Percentiles rank a stretch among this genome's conserved stretches.
phyloP scores from a whole-genome alignment of 2,329 filamentous ascomycete species.

The Delphinella strobiligena region DNA sequence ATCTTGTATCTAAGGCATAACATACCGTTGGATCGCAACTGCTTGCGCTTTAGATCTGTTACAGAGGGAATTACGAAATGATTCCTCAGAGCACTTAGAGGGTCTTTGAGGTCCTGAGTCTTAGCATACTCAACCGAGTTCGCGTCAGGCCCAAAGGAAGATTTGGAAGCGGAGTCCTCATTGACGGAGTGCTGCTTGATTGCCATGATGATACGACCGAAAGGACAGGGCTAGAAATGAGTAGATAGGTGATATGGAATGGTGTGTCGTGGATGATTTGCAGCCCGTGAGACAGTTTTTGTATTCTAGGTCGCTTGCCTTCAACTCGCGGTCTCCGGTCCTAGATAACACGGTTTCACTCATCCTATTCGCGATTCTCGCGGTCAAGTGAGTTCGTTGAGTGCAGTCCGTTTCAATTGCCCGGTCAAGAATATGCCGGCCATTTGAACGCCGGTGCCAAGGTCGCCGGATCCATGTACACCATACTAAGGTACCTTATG shows the following conservation, averaged over 20 bases:
- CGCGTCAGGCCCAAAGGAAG: not conserved
- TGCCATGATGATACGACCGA: not conserved
- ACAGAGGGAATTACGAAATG: conserved; percentile 72
- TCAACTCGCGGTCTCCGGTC: not conserved
- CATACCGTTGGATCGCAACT: not conserved
- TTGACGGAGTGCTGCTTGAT: not conserved
- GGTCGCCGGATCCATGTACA: too few relatives aligned
- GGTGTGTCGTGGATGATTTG: not conserved
- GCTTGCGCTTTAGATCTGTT: conserved; percentile 51
- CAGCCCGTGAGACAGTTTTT: not conserved
- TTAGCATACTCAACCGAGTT: conserved; percentile 4
- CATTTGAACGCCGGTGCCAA: too few relatives aligned
- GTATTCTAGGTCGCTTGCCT: not conserved
- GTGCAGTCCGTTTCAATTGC: too few relatives aligned
- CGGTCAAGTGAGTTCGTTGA: too few relatives aligned
- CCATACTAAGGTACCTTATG: too few relatives aligned
- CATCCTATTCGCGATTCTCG: too few relatives aligned
- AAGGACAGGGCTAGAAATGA: not conserved
- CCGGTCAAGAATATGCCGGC: too few relatives aligned
- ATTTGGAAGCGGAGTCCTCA: not conserved
- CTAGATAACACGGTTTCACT: too few relatives aligned
- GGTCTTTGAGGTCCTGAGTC: conserved; percentile 24
- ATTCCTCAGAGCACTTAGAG: conserved; percentile 35
- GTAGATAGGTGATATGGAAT: too few relatives aligned
- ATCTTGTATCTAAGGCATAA: conserved; percentile 15